These are phyloP conservation scores for Hemisphaericaspora xylofermentans DNA, from an alignment of 1,139 yeast species.

Conservation along the genomic window DNA sequence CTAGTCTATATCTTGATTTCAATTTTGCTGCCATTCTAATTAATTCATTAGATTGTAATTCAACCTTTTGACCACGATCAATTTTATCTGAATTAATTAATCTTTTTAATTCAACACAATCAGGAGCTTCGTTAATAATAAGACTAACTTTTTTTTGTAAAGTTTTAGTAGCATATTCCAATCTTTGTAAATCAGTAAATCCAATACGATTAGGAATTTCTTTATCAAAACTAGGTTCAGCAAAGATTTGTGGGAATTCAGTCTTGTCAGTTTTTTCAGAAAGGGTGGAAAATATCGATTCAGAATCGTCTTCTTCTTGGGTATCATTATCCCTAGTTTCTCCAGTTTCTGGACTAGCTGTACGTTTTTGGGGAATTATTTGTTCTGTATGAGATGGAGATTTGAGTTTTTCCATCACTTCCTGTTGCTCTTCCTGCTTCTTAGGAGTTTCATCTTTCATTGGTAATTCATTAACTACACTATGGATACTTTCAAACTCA, in stretches of 20 bases:
- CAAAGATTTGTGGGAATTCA: background rate
- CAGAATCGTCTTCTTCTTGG: background rate
- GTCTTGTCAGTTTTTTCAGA: background rate
- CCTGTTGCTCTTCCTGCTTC: no score
- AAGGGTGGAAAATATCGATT: background rate
- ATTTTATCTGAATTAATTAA: constrained; percentile 24
- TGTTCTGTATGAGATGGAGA: background rate
- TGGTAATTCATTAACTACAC: background rate
- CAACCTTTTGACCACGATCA: constrained; percentile 41
- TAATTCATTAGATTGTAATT: constrained; percentile 53
- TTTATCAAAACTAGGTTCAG: constrained; percentile 10
- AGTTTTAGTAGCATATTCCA: constrained; percentile 41
- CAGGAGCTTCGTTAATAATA: constrained; percentile 57
- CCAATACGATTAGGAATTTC: constrained; percentile 21
- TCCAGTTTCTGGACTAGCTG: background rate
- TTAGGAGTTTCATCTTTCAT: no score
- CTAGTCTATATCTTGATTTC: constrained; percentile 51
- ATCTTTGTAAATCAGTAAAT: constrained; percentile 38
- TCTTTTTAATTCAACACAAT: constrained; percentile 38
- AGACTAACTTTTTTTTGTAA: constrained; percentile 53
- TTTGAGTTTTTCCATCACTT: background rate
- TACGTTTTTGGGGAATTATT: background rate
- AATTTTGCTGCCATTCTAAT: constrained; percentile 59
- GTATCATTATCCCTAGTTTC: background rate
- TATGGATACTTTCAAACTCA: no score